A percentile compares a stretch with the other conserved stretches of the same genome.
Evolutionary conservation across 1,139 yeast species (phyloP).

Genomic region (Magnusiomyces suaveolens): DNA sequence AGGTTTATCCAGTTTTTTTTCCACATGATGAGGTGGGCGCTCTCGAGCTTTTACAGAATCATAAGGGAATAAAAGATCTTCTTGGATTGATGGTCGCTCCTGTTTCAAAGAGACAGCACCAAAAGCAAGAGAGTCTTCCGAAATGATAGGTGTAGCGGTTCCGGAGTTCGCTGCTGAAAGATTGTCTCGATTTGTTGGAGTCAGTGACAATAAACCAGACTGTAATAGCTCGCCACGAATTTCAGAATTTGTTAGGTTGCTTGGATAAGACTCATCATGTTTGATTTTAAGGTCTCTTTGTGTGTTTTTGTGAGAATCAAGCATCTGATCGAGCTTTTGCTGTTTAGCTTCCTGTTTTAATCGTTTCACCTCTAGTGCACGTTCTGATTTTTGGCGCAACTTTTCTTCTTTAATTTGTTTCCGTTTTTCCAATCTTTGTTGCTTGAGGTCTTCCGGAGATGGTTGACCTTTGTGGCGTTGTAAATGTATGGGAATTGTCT

Average conservation of each 20-base stretch:
- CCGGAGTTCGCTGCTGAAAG: slow-evolving; percentile 8
- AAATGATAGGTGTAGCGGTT: slow-evolving; percentile 9
- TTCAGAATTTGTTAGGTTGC: not conserved
- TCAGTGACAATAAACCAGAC: not conserved
- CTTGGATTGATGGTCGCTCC: slow-evolving; percentile 16
- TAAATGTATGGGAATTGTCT: slow-evolving; percentile 29
- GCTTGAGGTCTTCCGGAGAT: slow-evolving; percentile 14
- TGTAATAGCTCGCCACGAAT: not conserved
- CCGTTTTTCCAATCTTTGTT: slow-evolving; percentile 10
- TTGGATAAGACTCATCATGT: not conserved
- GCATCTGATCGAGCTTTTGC: slow-evolving; percentile 8
- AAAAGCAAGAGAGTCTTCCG: slow-evolving; percentile 7
- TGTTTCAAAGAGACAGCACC: not conserved
- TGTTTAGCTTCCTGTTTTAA: slow-evolving; percentile 13
- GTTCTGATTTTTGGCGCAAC: slow-evolving; percentile 11
- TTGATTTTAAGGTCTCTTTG: slow-evolving; percentile 5
- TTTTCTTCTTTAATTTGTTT: slow-evolving; percentile 12
- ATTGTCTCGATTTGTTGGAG: slow-evolving; percentile 3
- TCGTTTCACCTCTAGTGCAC: slow-evolving; percentile 12
- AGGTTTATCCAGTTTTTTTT: slow-evolving; percentile 14
- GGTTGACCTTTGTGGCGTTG: slow-evolving; percentile 17
- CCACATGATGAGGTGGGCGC: slow-evolving; percentile 10
- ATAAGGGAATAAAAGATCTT: slow-evolving; percentile 20
- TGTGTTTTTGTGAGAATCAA: slow-evolving; percentile 26
- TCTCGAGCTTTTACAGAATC: slow-evolving; percentile 11